Evolutionary conservation across 352 stramenopile species (phyloP).

Genomic region (Pythium pectinolyticum): DNA sequence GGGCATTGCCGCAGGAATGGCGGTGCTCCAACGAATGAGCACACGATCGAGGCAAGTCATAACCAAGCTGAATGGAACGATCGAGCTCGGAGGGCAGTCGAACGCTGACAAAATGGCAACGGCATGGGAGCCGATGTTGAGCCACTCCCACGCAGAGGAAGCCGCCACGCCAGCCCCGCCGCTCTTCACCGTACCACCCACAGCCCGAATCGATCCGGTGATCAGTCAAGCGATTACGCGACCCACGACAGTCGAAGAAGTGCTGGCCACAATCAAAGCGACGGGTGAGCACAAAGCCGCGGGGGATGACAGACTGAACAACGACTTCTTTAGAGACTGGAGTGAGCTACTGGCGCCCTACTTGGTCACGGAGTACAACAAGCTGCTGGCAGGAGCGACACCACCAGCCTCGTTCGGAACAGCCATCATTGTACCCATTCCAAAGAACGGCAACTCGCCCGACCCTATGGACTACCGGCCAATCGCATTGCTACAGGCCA

Average conservation of each 20-base stretch:
- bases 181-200: not conserved
- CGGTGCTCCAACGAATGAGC: too few species aligned
- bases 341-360: not conserved
- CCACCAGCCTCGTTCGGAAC: not conserved
- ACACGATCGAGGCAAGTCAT: too few species aligned
- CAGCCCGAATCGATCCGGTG: not conserved
- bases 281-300: constrained; percentile 8
- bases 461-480: constrained; percentile 28
- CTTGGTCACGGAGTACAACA: not conserved
- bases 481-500: constrained; percentile 14
- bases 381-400: not conserved
- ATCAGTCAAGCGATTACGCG: not conserved
- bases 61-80: too few species aligned
- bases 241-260: not conserved
- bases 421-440: constrained; percentile 20
- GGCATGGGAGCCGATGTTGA: not conserved
- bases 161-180: too few species aligned
- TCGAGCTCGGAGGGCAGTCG: too few species aligned
- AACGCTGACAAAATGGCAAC: not conserved
- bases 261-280: not conserved
- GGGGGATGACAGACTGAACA: constrained; percentile 6
- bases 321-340: constrained; percentile 16
- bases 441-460: constrained; percentile 21
- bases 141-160: not conserved
- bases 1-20: too few species aligned